These are phyloP conservation scores for Penicillium samsonianum DNA, from an alignment of 495 filamentous ascomycete species.

Conservation along the genomic window DNA sequence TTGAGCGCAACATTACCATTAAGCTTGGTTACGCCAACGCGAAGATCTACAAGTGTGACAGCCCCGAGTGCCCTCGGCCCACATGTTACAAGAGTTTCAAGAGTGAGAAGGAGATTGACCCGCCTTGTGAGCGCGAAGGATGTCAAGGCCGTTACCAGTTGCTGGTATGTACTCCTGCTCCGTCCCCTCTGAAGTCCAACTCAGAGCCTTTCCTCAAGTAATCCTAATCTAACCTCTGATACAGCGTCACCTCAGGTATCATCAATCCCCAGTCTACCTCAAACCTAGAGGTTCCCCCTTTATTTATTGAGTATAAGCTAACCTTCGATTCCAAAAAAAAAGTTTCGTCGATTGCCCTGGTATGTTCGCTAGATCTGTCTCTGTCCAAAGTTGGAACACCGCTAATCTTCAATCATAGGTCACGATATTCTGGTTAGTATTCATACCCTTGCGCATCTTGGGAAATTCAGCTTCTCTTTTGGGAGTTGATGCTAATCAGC, in stretches of 20 bases:
- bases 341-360: constrained; percentile 92
- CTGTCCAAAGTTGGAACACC: background rate
- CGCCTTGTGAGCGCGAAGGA: constrained; percentile 90
- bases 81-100: constrained; percentile 97
- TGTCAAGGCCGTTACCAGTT: constrained; percentile 83
- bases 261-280: background rate
- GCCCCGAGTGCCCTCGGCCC: constrained; percentile 82
- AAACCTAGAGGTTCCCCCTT: background rate
- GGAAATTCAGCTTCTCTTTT: background rate
- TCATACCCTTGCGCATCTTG: background rate
- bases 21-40: constrained; percentile 99
- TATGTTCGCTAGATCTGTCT: constrained; percentile 3
- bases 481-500: constrained; percentile 8
- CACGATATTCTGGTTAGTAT: constrained; percentile 85
- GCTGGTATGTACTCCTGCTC: constrained; percentile 67
- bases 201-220: background rate
- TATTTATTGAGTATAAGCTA: background rate
- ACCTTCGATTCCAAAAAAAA: background rate
- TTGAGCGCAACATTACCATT: constrained; percentile 98
- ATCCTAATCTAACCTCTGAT: constrained; percentile 8
- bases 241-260: constrained; percentile 40
- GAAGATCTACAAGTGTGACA: constrained; percentile 99
- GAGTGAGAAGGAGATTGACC: constrained; percentile 97
- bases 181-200: constrained; percentile 45
- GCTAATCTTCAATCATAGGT: constrained; percentile 34